Evolutionary conservation across 2,329 filamentous ascomycete genomes (phyloP).

Genomic region (Thielaviopsis ethacetica): DNA sequence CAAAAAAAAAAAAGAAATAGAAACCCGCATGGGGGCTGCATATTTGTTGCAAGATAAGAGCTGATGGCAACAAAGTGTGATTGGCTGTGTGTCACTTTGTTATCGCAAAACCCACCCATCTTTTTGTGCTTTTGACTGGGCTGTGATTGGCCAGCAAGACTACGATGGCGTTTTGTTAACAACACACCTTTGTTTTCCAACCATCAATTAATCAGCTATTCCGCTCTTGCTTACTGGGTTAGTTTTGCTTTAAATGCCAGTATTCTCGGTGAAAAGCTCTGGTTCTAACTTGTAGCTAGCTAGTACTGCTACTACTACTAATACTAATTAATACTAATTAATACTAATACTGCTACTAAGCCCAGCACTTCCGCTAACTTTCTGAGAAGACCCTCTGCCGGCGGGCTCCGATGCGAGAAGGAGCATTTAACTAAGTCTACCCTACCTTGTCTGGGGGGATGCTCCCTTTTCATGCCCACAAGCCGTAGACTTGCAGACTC

Average conservation of each 20-base stretch:
- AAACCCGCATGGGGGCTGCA: background rate
- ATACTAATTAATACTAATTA: too few relatives aligned
- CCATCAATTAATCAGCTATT: too few relatives aligned
- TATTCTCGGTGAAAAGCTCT: too few relatives aligned
- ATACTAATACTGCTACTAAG: too few relatives aligned
- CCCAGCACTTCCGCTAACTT: too few relatives aligned
- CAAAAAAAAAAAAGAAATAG: constrained; percentile 1
- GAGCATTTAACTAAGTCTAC: background rate
- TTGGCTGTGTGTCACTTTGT: background rate
- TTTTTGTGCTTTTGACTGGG: background rate
- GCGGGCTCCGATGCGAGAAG: constrained; percentile 2
- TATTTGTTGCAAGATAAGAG: background rate
- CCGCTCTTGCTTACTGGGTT: too few relatives aligned
- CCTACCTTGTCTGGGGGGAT: background rate
- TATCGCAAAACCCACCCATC: background rate
- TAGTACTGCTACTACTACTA: too few relatives aligned
- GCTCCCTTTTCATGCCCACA: background rate
- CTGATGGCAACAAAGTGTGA: background rate
- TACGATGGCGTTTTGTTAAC: background rate
- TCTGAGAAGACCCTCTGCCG: background rate
- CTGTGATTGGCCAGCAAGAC: background rate
- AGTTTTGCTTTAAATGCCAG: too few relatives aligned
- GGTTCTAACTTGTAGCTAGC: too few relatives aligned
- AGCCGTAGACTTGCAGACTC: too few relatives aligned
- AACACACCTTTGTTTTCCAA: background rate